Percentiles rank a stretch among this genome's conserved stretches.
These are phyloP conservation scores for Staphylotrichum tortipilum DNA, from an alignment of 495 filamentous ascomycete species.

Conservation along the genomic window DNA sequence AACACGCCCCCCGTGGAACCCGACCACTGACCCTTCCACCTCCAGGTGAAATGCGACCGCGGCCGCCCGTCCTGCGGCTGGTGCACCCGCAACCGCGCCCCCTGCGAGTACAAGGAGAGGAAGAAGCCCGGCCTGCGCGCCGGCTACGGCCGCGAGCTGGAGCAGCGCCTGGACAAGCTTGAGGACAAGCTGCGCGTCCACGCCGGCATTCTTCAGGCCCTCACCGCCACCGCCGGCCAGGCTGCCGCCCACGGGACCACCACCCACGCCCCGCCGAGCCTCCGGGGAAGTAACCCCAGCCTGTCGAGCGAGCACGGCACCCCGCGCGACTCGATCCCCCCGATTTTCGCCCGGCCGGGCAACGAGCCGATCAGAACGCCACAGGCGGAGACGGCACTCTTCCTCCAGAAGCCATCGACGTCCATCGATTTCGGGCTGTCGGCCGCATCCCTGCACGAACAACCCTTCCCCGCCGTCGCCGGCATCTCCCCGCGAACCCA, in stretches of 20 bases:
- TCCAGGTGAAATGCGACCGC: conserved; percentile 69
- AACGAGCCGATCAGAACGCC: conserved; percentile 40
- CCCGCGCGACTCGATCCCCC: conserved; percentile 27
- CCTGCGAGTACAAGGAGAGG: conserved; percentile 75
- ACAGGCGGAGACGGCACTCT: conserved; percentile 53
- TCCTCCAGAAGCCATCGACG: conserved; percentile 50
- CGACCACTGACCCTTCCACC: background rate
- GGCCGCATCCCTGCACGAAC: conserved; percentile 24
- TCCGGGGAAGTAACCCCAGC: conserved; percentile 33
- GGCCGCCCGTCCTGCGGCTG: conserved; percentile 80
- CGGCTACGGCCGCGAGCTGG: conserved; percentile 80
- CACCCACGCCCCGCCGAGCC: conserved; percentile 45
- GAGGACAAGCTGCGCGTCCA: conserved; percentile 43
- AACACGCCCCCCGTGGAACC: background rate
- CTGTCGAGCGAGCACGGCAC: conserved; percentile 40
- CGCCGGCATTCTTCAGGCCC: conserved; percentile 37
- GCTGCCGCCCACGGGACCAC: too few species aligned
- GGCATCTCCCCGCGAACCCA: conserved; percentile 32
- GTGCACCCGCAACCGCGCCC: conserved; percentile 69
- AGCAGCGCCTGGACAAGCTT: conserved; percentile 61
- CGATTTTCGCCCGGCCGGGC: conserved; percentile 26
- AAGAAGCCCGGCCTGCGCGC: conserved; percentile 80
- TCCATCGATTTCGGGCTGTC: conserved; percentile 30
- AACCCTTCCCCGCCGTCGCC: conserved; percentile 23
- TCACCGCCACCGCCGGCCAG: conserved; percentile 15